Evolutionary conservation across 148 eudicot genomes (phyloP), one percentile per base, ranked within the genome.

Genomic region (Hydrangea macrophylla): DNA sequence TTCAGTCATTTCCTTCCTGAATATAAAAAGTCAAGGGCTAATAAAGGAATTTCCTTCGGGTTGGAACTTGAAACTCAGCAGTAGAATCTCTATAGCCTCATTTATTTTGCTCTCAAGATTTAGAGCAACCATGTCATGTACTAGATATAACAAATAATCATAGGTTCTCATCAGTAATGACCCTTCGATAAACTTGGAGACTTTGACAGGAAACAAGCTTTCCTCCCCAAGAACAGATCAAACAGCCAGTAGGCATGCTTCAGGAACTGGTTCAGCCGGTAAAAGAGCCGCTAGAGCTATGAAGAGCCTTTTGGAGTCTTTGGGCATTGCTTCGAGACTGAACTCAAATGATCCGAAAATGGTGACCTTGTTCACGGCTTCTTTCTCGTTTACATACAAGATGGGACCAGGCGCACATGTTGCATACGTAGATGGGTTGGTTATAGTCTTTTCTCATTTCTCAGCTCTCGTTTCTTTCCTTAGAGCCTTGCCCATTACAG

Each of bases 261-360:
- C 70, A 11, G 70, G 70, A 18, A 67, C n/a, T 25, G 62, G 70
- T 55, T 67, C 70, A 32, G 51, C 70, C 70, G 51, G 55, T 26
- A 62, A 67, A 36, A 65, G 59, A 50, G 69, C 31, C 10, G 69
- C 59, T 9, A 53, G 22, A 67, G 70, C 55, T 22, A 39, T 55
- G n/a, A 67, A 67, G 13, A 55, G 62, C 24, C 62, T 67, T 37
- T 35, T 55, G 22, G 70, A 67, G 27, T 67, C 60, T 36, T 28
- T 31, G 3, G 60, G 59, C 70, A 66, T 66, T 36, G 45, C 70
- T 35, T 66, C 55, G 15, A 65, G 70, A 37, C 70, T 67, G 48
- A 67, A 67, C 45, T 55, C 70, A 35, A 67, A 37, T 17, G 70
- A 67, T 54, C 60, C 44, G 15, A 67, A 67, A 54, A 67, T 67